Evolutionary conservation across 225 moss, liverwort and hornwort genomes (phyloP), one percentile per base, ranked within the genome.

Genomic region (Antitrichia curtipendula): DNA sequence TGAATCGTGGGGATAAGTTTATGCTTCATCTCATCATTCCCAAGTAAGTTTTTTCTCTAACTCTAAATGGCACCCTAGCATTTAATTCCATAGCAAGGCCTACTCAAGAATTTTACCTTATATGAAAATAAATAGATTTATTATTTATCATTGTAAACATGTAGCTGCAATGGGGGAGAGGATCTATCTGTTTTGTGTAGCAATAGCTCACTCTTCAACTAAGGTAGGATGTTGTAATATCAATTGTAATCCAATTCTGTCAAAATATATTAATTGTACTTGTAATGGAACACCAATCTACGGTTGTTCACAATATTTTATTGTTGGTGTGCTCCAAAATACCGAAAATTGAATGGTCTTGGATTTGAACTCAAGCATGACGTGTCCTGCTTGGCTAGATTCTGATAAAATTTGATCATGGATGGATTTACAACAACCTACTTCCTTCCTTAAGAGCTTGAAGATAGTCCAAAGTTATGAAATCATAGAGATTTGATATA

Each of bases 41-140:
- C 11, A 7, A 45, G 1, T 2, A 18, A 29, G 45, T 1, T 17
- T 28, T 29, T 2, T 10, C 0, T 2, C 9, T 10, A 16, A 6
- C 2, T 72, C 10, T 45, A 17, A 47, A 47, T 29, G 7, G 2
- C 7, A 47, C 2, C 18, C 10, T 29, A 73, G 4, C 1, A 4
- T 47, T 71, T 8, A 10, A 28, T 43, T 9, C 3, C 10, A 17
- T 0, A 29, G 7, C 0, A 9, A 10, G 1, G 3, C 6, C 8
- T 0, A 38, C 0, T 43, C 2, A 72, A 73, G 6, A 3, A 1
- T 45, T 29, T 73, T 31, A 73, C 10, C 11, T 73, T 31, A 0
- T 29, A 43, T 4, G 18, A 17, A 72, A 45, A 17, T 3, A 17
- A 45, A 29, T 29, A 7, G 18, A 73, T 0, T 47, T 47, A 2